phyloP scores from a whole-genome alignment of 2,329 filamentous ascomycete genomes.

The Trichocomaceae sp. region DNA sequence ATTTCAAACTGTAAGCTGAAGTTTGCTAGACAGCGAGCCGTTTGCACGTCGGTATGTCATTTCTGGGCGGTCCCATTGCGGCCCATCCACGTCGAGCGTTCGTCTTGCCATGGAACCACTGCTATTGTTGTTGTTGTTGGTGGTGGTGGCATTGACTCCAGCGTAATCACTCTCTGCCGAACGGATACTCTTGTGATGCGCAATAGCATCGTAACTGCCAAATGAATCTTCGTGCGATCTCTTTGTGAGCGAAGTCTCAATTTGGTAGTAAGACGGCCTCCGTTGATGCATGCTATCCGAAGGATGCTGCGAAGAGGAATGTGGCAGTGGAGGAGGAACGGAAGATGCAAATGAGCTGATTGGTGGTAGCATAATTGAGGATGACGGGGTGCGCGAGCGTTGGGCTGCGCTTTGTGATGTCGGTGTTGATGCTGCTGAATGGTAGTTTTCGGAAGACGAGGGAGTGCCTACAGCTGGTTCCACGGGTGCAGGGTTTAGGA shows the following conservation, averaged over 20 bases:
- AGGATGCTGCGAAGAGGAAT: constrained; percentile 21
- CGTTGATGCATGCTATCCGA: constrained; percentile 11
- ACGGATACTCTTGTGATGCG: constrained; percentile 10
- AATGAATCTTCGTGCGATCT: constrained; percentile 35
- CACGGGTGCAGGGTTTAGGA: constrained; percentile 15
- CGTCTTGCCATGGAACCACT: constrained; percentile 15
- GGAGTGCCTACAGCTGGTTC: constrained; percentile 5
- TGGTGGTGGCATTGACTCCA: constrained; percentile 15
- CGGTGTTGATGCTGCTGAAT: neutral
- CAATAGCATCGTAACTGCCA: constrained; percentile 21
- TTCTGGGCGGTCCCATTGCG: constrained; percentile 14
- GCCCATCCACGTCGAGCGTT: neutral
- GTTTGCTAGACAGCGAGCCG: constrained; percentile 28
- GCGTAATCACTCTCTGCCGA: constrained; percentile 8
- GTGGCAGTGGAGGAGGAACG: neutral
- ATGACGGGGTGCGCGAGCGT: constrained; percentile 20
- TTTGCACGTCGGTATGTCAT: constrained; percentile 34
- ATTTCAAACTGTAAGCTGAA: constrained; percentile 17
- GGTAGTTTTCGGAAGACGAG: constrained; percentile 1
- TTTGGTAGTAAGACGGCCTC: constrained; percentile 25
- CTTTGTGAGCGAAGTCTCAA: constrained; percentile 24
- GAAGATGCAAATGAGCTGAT: constrained; percentile 21
- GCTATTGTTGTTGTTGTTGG: constrained; percentile 40
- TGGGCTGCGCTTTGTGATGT: neutral
- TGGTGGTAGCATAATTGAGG: constrained; percentile 26